Evolutionary conservation across 257 asterid genomes (phyloP), one percentile per base, ranked within the genome.

Genomic region (Solanum sitiens): DNA sequence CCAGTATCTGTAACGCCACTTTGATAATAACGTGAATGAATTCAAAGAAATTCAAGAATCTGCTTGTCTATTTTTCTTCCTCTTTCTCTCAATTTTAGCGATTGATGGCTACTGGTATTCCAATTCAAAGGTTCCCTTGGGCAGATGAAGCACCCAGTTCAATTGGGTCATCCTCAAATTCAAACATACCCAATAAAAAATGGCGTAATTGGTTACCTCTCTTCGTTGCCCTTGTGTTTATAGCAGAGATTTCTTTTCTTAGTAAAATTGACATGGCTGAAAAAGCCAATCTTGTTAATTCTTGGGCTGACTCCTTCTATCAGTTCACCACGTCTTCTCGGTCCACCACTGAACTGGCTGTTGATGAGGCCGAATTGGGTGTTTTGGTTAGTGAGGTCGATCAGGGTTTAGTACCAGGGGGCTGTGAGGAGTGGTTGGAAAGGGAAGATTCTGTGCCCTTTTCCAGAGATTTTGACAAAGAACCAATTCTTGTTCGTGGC

Each of bases 301-400:
- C 97, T 8, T 96, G 98, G 99, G 95, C 98, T 45, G 99, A 97
- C 89, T 94, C 99, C 2, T 95, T 97, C 90, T 92, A 95, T 93
- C 91, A 89, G 91, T 96, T 93, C 89, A 94, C 98, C 42, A 39
- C 88, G 63, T 87, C 91, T 30, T 89, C 90, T 74, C 80, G 86
- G 89, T 33, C 88, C 6, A 4, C 74, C 32, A 30, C 5, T 37
- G 40, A 23, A 40, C 20, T 45, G 39, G 35, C 2, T 16, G 67
- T 27, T 23, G 86, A 56, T 23, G 91, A 86, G 44, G 76, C 85
- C 23, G 88, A 63, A 87, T 87, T 89, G 88, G 90, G 80, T 77
- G 87, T 33, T 40, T 12, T 63, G 61, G 37, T 74, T 25, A 45
- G 23, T 23, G 89, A 53, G 86, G 50, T 63, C 59, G 86, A 86